Percentiles rank a stretch among this genome's conserved stretches.
Evolutionary conservation across 768 basidiomycete species (phyloP).

Genomic region (Gyrodon lividus): DNA sequence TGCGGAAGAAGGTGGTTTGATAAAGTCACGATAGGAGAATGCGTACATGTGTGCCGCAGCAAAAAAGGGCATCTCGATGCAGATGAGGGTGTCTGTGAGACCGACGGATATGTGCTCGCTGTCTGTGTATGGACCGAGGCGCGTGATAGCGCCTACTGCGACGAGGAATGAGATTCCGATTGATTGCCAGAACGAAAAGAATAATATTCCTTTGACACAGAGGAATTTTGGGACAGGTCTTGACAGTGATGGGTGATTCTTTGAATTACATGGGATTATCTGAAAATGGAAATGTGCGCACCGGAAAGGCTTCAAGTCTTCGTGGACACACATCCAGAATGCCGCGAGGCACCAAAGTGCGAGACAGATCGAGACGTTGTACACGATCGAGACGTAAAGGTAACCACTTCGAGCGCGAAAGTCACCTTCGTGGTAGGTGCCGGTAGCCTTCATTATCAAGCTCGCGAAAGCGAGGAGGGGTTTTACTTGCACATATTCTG

Average conservation of each 20-base stretch:
- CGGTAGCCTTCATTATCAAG: conserved; percentile 79
- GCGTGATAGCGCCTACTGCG: conserved; percentile 69
- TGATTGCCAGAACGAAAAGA: conserved; percentile 99
- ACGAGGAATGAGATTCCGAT: conserved; percentile 86
- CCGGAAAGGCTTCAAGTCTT: conserved; percentile 89
- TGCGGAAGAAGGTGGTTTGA: conserved; percentile 46
- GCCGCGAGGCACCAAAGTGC: conserved; percentile 89
- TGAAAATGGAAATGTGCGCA: conserved; percentile 29
- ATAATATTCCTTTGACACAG: conserved; percentile 97
- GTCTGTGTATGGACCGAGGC: conserved; percentile 85
- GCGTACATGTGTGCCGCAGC: conserved; percentile 95
- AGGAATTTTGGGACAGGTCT: conserved; percentile 96
- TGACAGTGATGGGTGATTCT: background rate
- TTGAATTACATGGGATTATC: background rate
- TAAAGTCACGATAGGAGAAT: conserved; percentile 86
- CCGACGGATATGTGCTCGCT: conserved; percentile 87
- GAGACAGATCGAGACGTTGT: conserved; percentile 78
- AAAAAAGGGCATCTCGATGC: conserved; percentile 97
- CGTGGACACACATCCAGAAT: conserved; percentile 92
- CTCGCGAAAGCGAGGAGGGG: conserved; percentile 85
- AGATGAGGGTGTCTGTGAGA: conserved; percentile 87
- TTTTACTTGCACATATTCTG: conserved; percentile 98
- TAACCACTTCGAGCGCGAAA: conserved; percentile 86
- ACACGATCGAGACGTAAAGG: conserved; percentile 85
- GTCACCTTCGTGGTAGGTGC: conserved; percentile 88